phyloP scores from a whole-genome alignment of 768 basidiomycete genomes.

The Scleroderma citrinum region DNA sequence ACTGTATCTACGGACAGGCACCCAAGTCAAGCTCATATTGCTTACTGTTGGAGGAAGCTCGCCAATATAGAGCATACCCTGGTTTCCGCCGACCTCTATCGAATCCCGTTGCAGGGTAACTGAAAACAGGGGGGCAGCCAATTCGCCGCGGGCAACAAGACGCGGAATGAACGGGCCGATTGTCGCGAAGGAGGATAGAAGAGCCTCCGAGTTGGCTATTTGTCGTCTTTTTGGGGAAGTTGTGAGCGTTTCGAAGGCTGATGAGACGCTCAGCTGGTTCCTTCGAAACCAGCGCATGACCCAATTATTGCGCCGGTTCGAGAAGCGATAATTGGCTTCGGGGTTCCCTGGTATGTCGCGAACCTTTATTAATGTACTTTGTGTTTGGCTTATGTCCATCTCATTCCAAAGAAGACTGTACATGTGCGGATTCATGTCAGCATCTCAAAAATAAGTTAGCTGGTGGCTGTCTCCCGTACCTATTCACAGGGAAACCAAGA shows the following conservation, averaged over 20 bases:
- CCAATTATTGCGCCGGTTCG: slow-evolving; percentile 9
- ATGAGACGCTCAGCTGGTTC: neutral
- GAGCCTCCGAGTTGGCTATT: slow-evolving; percentile 14
- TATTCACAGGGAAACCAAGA: slow-evolving; percentile 68
- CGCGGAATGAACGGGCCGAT: slow-evolving; percentile 44
- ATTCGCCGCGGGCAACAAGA: slow-evolving; percentile 32
- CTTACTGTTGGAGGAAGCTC: slow-evolving; percentile 49
- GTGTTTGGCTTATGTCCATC: slow-evolving; percentile 24
- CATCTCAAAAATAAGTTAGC: too few species aligned
- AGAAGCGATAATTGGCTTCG: slow-evolving; percentile 1
- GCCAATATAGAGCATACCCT: slow-evolving; percentile 61
- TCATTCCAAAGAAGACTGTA: slow-evolving; percentile 43
- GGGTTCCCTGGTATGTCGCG: slow-evolving; percentile 1
- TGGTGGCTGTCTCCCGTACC: slow-evolving; percentile 31
- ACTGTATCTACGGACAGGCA: slow-evolving; percentile 52
- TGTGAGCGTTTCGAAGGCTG: neutral
- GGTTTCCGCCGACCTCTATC: slow-evolving; percentile 62
- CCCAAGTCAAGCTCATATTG: slow-evolving; percentile 56
- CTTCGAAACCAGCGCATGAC: slow-evolving; percentile 16
- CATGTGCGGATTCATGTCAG: neutral
- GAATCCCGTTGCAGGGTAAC: slow-evolving; percentile 66
- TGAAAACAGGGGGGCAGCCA: slow-evolving; percentile 44
- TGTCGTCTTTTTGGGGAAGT: slow-evolving; percentile 5
- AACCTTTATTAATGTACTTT: neutral
- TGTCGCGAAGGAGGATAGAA: slow-evolving; percentile 38